Base-by-base conservation (phyloP, 306 rosid species). In the Quercus agrifolia region DNA sequence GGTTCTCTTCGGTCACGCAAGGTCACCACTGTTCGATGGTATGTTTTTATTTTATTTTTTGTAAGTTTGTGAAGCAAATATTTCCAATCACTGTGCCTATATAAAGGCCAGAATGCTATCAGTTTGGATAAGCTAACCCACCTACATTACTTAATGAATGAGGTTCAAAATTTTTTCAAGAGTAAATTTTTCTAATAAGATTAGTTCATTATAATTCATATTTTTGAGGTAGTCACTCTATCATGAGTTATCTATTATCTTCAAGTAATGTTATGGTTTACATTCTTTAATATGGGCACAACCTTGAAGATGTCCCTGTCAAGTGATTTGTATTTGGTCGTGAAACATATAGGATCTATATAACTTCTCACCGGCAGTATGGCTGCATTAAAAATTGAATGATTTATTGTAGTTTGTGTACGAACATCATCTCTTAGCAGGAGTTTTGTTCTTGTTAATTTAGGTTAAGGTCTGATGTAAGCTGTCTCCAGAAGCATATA, bases 21-120 rank as follows among this genome's bases (percentile, higher is more conserved):
- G 35, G 27, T 91, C 71, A 93, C 91, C 52, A 80, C 84, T 86
- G 90, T 95, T 86, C 83, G 58, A 84, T 95, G 99, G 98, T 93
- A 87, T 77, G 95, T 83, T 38, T 7, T 38, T 38, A 38, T 6
- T 38, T 6, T 6, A 38, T 38, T 38, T 35, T 38, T 38, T 38
- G 10, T 6, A 6, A 38, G 9, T 30, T 19, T 69, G 62, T 54
- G 63, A 28, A 74, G 6, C 74, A 63, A 71, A 56, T 35, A n/a
- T 59, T 74, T 44, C 63, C 63, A 74, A 18, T 55, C 66, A 68
- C 25, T 30, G 21, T 46, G 6, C 49, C 30, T 21, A 21, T 70
- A 56, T 41, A 54, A 64, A 78, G 49, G 57, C 49, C 30, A n/a
- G n/a, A 57, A 21, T 56, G 61, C 64, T 23, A 3, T 10, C 18